Percentiles rank a stretch among this genome's conserved stretches.
These are phyloP conservation scores for Olyra latifolia DNA, from an alignment of 176 grass and related monocot genomes.

Conservation along the genomic window DNA sequence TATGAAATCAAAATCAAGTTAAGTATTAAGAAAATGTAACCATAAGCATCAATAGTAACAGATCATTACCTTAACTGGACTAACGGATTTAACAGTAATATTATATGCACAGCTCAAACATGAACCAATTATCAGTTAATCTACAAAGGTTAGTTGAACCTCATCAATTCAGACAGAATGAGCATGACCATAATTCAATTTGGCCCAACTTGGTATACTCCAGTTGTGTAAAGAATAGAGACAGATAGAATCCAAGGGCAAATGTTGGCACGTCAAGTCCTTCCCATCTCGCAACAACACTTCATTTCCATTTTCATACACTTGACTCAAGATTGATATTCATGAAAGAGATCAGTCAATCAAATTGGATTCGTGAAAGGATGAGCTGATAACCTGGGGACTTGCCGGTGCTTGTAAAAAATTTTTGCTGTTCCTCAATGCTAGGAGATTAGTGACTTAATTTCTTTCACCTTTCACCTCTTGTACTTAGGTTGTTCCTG, in stretches of 20 bases:
- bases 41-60: not conserved
- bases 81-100: not conserved
- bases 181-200: not conserved
- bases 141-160: not conserved
- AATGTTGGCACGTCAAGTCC: not conserved
- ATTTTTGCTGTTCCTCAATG: too few species aligned
- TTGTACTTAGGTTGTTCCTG: too few species aligned
- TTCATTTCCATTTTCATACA: not conserved
- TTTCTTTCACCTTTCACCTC: too few species aligned
- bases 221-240: not conserved
- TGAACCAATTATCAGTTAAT: not conserved
- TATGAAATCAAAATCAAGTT: not conserved
- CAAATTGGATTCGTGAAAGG: too few species aligned
- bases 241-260: not conserved
- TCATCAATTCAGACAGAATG: not conserved
- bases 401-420: too few species aligned
- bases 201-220: not conserved
- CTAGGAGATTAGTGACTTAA: too few species aligned
- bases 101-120: not conserved
- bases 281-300: not conserved
- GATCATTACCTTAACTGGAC: not conserved
- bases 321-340: not conserved
- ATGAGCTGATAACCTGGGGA: too few species aligned
- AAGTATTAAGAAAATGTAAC: not conserved
- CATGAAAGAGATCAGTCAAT: not conserved